Conservation (phyloP, 495 filamentous ascomycete genomes). For the Lichenothelia convexa region DNA sequence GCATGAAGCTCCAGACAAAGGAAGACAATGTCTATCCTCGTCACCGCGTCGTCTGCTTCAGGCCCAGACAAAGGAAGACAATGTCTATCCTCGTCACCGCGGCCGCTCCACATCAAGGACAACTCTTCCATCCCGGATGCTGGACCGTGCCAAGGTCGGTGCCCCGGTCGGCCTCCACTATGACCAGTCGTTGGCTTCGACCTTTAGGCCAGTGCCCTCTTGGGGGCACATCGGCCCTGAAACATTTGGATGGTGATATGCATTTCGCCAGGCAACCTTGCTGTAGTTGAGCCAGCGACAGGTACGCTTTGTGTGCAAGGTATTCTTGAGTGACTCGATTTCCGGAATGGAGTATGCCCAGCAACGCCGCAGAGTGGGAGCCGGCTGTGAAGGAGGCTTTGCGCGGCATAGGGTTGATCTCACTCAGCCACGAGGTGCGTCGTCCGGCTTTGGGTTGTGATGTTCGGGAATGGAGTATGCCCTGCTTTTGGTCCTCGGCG, state of each 20-base stretch:
- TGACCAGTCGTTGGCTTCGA: constrained; percentile 86
- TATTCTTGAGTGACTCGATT: too few relatives aligned
- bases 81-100: too few relatives aligned
- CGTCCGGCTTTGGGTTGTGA: constrained; percentile 25
- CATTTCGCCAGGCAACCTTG: too few relatives aligned
- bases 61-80: too few relatives aligned
- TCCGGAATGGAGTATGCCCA: too few relatives aligned
- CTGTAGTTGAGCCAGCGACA: too few relatives aligned
- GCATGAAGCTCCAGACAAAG: too few relatives aligned
- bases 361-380: constrained; percentile 30
- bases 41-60: too few relatives aligned
- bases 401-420: background rate
- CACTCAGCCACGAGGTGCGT: constrained; percentile 40
- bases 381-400: background rate
- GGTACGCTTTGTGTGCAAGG: too few relatives aligned
- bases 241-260: constrained; percentile 89
- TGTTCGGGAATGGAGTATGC: constrained; percentile 18
- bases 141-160: constrained; percentile 90
- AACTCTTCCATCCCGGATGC: too few relatives aligned
- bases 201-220: constrained; percentile 79
- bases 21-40: too few relatives aligned
- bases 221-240: constrained; percentile 80
- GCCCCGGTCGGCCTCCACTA: constrained; percentile 91
- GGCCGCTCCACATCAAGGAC: too few relatives aligned
- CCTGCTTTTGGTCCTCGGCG: constrained; percentile 28